Conservation (phyloP, 2,329 filamentous ascomycete genomes). For the Colletotrichum phormii region DNA sequence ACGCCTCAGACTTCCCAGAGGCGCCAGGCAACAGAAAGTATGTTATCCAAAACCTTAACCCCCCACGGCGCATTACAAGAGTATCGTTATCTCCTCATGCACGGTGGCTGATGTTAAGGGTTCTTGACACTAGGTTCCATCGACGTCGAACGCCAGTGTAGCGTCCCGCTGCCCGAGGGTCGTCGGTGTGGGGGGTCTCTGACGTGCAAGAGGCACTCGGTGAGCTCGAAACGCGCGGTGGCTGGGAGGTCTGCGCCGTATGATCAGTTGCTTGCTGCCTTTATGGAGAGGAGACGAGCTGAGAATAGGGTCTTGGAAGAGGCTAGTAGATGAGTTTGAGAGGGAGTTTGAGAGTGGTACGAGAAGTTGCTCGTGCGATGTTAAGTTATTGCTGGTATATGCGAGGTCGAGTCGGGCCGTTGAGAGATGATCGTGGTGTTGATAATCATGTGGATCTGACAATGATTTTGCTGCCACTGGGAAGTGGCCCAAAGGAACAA, state of each 20-base stretch:
- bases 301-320: too few species aligned
- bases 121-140: too few species aligned
- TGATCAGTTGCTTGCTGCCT: slow-evolving; percentile 10
- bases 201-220: slow-evolving; percentile 25
- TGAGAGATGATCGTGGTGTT: background rate
- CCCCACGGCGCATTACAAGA: background rate
- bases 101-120: too few species aligned
- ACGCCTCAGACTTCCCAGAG: background rate
- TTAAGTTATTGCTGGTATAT: too few species aligned
- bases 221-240: slow-evolving; percentile 27
- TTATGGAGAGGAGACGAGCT: background rate
- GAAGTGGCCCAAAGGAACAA: background rate
- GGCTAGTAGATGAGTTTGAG: background rate
- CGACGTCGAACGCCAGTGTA: slow-evolving; percentile 31
- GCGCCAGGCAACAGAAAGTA: background rate
- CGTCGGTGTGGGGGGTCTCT: slow-evolving; percentile 14
- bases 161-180: slow-evolving; percentile 11
- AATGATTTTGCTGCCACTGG: background rate
- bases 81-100: background rate
- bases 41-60: background rate
- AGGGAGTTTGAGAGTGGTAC: background rate
- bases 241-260: slow-evolving; percentile 33
- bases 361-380: background rate
- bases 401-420: background rate
- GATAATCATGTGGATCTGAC: background rate